Evolutionary conservation across 768 basidiomycete genomes (phyloP).

Genomic region (Panus rudis): DNA sequence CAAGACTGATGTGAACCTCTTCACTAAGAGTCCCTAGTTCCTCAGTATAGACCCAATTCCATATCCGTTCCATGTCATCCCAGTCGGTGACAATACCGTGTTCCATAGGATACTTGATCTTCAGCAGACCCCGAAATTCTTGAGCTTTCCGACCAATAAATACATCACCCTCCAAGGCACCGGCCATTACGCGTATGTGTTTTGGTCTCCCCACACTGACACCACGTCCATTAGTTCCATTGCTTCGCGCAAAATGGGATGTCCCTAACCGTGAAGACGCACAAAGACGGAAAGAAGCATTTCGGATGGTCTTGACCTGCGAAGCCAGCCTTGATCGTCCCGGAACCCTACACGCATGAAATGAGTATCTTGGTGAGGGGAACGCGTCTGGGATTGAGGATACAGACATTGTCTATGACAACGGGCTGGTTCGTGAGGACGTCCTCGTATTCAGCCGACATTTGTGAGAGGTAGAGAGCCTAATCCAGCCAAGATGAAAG

Average conservation of each 20-base stretch:
- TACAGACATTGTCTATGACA: slow-evolving; percentile 93
- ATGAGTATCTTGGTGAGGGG: too few relatives aligned
- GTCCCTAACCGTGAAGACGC: slow-evolving; percentile 40
- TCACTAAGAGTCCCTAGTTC: slow-evolving; percentile 93
- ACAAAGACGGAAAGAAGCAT: slow-evolving; percentile 99
- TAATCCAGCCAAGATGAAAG: too few relatives aligned
- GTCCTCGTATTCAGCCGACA: slow-evolving; percentile 87
- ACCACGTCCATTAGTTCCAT: slow-evolving; percentile 8
- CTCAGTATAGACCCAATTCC: slow-evolving; percentile 96
- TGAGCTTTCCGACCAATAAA: slow-evolving; percentile 96
- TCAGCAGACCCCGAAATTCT: slow-evolving; percentile 90
- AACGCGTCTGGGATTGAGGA: slow-evolving; percentile 12
- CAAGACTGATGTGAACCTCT: slow-evolving; percentile 55
- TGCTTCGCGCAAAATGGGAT: slow-evolving; percentile 10
- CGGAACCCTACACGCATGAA: slow-evolving; percentile 85
- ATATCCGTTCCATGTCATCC: slow-evolving; percentile 99
- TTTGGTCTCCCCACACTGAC: slow-evolving; percentile 97
- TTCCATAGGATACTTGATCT: slow-evolving; percentile 99
- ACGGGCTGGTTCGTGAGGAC: slow-evolving; percentile 98
- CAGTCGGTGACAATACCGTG: slow-evolving; percentile 99
- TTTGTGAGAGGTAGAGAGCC: slow-evolving; percentile 27
- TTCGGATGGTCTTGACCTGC: slow-evolving; percentile 99
- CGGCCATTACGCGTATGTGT: slow-evolving; percentile 96
- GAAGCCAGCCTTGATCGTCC: slow-evolving; percentile 98
- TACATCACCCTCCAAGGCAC: slow-evolving; percentile 90